Percentiles rank a stretch among this genome's conserved stretches.
These are phyloP conservation scores for Aspergillus niger DNA, from an alignment of 2,329 filamentous ascomycete genomes.

Conservation along the genomic window DNA sequence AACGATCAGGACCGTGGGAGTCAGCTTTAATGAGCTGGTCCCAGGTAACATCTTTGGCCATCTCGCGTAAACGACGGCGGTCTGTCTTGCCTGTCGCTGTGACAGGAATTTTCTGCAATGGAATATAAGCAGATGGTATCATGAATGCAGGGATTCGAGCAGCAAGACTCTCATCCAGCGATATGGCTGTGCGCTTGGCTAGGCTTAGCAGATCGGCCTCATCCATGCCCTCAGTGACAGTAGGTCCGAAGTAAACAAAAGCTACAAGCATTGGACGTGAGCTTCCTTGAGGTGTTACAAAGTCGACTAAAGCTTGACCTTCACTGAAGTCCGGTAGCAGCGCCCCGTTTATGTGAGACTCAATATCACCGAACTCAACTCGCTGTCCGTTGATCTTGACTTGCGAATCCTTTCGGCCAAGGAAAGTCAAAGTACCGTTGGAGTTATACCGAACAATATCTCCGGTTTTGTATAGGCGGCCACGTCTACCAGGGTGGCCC, in stretches of 20 bases:
- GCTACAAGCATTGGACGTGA: background rate
- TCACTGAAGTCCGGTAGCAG: conserved; percentile 27
- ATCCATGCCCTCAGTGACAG: background rate
- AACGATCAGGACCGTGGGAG: background rate
- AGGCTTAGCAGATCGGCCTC: background rate
- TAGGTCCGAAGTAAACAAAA: background rate
- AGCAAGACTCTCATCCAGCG: background rate
- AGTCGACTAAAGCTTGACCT: background rate
- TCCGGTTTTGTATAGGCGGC: conserved; percentile 29
- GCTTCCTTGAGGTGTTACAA: background rate
- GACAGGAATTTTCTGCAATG: background rate
- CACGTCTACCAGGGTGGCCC: background rate
- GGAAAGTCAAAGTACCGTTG: conserved; percentile 22
- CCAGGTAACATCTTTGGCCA: background rate
- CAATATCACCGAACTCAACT: conserved; percentile 57
- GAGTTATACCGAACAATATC: conserved; percentile 27
- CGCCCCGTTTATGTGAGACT: conserved; percentile 13
- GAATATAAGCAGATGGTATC: conserved; percentile 3
- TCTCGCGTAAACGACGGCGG: background rate
- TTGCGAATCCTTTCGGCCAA: conserved; percentile 55
- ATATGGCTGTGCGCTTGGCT: background rate
- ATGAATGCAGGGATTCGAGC: conserved; percentile 5
- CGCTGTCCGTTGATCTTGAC: conserved; percentile 64
- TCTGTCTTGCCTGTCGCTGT: conserved; percentile 7
- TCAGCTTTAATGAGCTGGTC: background rate